Base-by-base conservation (phyloP, 2,329 filamentous ascomycete species). In the Hawksworthiomyces lignivorus region DNA sequence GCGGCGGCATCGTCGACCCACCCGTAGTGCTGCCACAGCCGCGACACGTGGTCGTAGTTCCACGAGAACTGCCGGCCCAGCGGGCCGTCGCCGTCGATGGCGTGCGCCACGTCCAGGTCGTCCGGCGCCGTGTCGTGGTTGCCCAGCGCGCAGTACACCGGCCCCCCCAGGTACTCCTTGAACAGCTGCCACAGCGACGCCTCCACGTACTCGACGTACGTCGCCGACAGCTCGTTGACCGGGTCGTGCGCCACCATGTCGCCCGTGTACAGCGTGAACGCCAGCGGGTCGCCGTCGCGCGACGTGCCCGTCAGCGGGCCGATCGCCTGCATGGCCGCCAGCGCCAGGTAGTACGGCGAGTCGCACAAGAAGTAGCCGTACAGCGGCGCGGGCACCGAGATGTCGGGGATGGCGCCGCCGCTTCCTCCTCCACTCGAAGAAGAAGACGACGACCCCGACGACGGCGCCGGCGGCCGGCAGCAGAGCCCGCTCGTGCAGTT, bases 401-500 rank as follows among this genome's bases (percentile, higher is more conserved):
- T 68, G 48, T 10, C 61, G 48, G 31, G 67, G 52, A 39, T 63
- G n/a, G n/a, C n/a, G n/a, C n/a, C n/a, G n/a, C n/a, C n/a, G n/a
- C n/a, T n/a, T n/a, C n/a, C n/a, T n/a, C n/a, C n/a, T n/a, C n/a
- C n/a, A n/a, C n/a, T n/a, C n/a, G n/a, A n/a, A n/a, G n/a, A n/a
- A n/a, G n/a, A n/a, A n/a, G 22, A 38, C 4, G 35, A 29, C 46
- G 21, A 58, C 52, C 30, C 52, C 37, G 59, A 54, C 2, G 62
- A 55, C 5, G 54, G 51, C 5, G 58, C 47, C 19, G 70, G 64
- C 17, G 44, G 65, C 52, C 75, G 67, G 57, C 76, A 80, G 56
- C 76, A 80, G 42, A 79, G 73, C 2, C 72, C 73, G 53, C 77
- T 75, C 21, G 65, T 65, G 56, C 76, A 80, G 46, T 75, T 63